A percentile compares a stretch with the other conserved stretches of the same genome.
phyloP scores from a whole-genome alignment of 768 basidiomycete species.

The Russula ochroleuca region DNA sequence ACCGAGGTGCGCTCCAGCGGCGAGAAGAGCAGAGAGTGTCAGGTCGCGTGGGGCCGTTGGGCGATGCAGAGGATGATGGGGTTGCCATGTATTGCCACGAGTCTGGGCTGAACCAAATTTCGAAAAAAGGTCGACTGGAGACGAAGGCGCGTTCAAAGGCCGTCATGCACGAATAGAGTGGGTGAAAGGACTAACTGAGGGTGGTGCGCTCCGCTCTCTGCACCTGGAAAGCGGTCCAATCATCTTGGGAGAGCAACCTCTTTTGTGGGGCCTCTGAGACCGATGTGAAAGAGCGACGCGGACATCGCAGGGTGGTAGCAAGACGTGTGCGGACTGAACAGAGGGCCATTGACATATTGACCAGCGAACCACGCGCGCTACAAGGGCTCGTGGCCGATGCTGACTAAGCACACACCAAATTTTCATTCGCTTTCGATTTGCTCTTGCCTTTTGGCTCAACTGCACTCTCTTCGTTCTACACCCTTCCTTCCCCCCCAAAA shows the following conservation, averaged over 20 bases:
- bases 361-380: background rate
- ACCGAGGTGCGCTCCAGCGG: constrained; percentile 91
- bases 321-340: constrained; percentile 19
- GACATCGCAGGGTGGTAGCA: constrained; percentile 3
- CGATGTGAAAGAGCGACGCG: constrained; percentile 15
- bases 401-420: constrained; percentile 14
- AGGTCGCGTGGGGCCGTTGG: constrained; percentile 56
- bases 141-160: constrained; percentile 26
- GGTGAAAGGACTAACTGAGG: constrained; percentile 45
- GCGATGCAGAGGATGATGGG: constrained; percentile 63
- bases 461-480: constrained; percentile 33
- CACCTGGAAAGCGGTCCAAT: constrained; percentile 63
- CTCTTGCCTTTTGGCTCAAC: constrained; percentile 13
- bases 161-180: background rate
- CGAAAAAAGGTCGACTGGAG: constrained; percentile 43
- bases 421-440: background rate
- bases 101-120: constrained; percentile 76
- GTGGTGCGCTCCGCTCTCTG: constrained; percentile 52
- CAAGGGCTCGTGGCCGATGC: constrained; percentile 4
- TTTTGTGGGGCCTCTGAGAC: constrained; percentile 19
- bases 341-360: constrained; percentile 27
- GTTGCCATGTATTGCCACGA: constrained; percentile 63
- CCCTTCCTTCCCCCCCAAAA: constrained; percentile 44
- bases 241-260: constrained; percentile 45
- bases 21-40: constrained; percentile 85